These are phyloP conservation scores for Cordyceps fumosorosea DNA, from an alignment of 2,329 filamentous ascomycete genomes.

Conservation along the genomic window DNA sequence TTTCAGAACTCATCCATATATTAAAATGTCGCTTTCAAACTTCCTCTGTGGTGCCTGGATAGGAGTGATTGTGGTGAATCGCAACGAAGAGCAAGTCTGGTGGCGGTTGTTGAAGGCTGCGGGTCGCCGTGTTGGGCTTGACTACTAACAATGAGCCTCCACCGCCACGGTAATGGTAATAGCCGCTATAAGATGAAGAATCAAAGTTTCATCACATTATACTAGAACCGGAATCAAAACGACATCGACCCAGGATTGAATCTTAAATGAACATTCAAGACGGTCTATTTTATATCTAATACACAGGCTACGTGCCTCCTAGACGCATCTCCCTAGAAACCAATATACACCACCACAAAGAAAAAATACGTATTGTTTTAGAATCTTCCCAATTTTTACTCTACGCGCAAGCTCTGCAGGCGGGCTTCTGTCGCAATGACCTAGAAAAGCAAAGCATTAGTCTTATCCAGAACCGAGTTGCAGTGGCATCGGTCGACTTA, in stretches of 20 bases:
- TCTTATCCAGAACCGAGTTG: slow-evolving; percentile 2
- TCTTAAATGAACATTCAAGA: slow-evolving; percentile 3
- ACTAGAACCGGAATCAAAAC: not conserved
- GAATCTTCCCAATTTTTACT: slow-evolving; percentile 43
- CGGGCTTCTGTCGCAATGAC: slow-evolving; percentile 87
- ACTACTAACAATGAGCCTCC: too few species aligned
- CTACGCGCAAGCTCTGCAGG: slow-evolving; percentile 78
- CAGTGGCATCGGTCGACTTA: slow-evolving; percentile 42
- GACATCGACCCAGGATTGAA: not conserved
- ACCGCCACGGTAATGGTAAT: too few species aligned
- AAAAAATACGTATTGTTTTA: slow-evolving; percentile 20
- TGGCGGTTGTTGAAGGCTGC: not conserved
- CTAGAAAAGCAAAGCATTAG: slow-evolving; percentile 38
- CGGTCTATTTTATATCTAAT: slow-evolving; percentile 28
- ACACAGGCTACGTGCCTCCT: slow-evolving; percentile 26
- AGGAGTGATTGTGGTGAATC: not conserved
- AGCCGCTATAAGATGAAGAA: too few species aligned
- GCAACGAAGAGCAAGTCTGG: not conserved
- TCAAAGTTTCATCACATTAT: too few species aligned
- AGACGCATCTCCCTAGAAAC: slow-evolving; percentile 19
- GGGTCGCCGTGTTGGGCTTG: not conserved
- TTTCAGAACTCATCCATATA: not conserved
- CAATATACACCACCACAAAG: slow-evolving; percentile 28
- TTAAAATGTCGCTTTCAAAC: not conserved
- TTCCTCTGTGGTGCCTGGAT: not conserved